Conservation (phyloP, 345 rosid genomes). For the Pistacia atlantica region DNA sequence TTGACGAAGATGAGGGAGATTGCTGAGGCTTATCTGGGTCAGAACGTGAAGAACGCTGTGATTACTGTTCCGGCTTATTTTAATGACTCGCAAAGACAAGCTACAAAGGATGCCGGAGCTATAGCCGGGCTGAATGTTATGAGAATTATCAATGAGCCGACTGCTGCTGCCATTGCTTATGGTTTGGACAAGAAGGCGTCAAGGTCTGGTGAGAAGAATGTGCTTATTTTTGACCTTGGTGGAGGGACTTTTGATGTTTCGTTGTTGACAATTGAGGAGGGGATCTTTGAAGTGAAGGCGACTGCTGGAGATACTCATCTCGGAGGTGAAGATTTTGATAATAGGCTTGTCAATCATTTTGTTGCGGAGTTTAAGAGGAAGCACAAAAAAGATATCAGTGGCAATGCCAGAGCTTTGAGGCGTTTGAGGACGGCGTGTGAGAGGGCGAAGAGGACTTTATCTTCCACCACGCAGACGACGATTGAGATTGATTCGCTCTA, state of each 20-base stretch:
- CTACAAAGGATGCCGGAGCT: conserved; percentile 28
- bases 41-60: conserved; percentile 24
- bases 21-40: conserved; percentile 20
- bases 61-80: conserved; percentile 31
- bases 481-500: conserved; percentile 29
- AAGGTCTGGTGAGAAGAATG: conserved; percentile 21
- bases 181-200: conserved; percentile 28
- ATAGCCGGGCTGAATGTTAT: conserved; percentile 24
- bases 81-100: conserved; percentile 32
- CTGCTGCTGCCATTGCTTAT: conserved; percentile 35
- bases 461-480: conserved; percentile 27
- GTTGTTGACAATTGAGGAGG: conserved; percentile 29
- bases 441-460: conserved; percentile 25
- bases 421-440: conserved; percentile 28
- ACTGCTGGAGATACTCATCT: conserved; percentile 38
- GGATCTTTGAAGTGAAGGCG: conserved; percentile 32
- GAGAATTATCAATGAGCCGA: conserved; percentile 32
- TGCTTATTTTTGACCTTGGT: conserved; percentile 28
- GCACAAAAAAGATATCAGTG: conserved; percentile 25
- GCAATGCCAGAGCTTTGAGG: conserved; percentile 30
- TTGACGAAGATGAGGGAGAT: conserved; percentile 30
- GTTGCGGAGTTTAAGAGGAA: conserved; percentile 30
- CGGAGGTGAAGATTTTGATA: conserved; percentile 30
- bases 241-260: conserved; percentile 36
- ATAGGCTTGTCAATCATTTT: conserved; percentile 32